phyloP scores from a whole-genome alignment of 768 basidiomycete species.

The Neoboletus subvelutipes region DNA sequence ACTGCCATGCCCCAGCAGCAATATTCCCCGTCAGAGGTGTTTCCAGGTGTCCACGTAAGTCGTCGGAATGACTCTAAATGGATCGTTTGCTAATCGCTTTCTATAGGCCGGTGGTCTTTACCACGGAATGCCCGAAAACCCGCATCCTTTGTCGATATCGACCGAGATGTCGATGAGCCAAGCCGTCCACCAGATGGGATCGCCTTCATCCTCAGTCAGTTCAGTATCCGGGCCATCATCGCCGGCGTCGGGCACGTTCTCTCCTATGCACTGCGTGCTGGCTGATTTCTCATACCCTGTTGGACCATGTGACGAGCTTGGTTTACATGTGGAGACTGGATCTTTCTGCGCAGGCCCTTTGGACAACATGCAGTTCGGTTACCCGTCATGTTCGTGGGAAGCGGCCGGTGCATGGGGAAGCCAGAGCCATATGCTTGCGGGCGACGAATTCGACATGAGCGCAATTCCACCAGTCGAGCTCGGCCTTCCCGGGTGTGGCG shows the following conservation, averaged over 20 bases:
- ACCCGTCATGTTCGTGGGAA: constrained; percentile 35
- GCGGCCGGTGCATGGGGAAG: constrained; percentile 33
- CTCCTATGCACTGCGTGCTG: constrained; percentile 35
- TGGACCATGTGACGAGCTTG: constrained; percentile 13
- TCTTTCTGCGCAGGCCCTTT: constrained; percentile 23
- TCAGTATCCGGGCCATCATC: constrained; percentile 53
- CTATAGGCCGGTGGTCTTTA: constrained; percentile 50
- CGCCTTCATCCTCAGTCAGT: constrained; percentile 48
- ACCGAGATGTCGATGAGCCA: constrained; percentile 38
- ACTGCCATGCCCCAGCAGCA: constrained; percentile 42
- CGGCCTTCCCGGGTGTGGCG: constrained; percentile 48
- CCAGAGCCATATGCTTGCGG: constrained; percentile 41
- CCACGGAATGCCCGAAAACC: constrained; percentile 45
- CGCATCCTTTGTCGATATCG: constrained; percentile 47
- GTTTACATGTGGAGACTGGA: constrained; percentile 10
- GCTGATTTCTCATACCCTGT: constrained; percentile 25
- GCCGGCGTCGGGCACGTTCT: constrained; percentile 49
- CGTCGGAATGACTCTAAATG: constrained; percentile 9
- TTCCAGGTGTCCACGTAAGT: constrained; percentile 41
- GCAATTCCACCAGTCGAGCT: constrained; percentile 67
- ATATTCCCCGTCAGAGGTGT: constrained; percentile 32
- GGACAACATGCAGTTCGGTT: constrained; percentile 30
- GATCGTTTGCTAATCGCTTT: constrained; percentile 1
- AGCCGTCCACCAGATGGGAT: constrained; percentile 45
- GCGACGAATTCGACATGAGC: constrained; percentile 66